phyloP scores from a whole-genome alignment of 1,284 basidiomycete species.

The Ceratobasidium sp. region DNA sequence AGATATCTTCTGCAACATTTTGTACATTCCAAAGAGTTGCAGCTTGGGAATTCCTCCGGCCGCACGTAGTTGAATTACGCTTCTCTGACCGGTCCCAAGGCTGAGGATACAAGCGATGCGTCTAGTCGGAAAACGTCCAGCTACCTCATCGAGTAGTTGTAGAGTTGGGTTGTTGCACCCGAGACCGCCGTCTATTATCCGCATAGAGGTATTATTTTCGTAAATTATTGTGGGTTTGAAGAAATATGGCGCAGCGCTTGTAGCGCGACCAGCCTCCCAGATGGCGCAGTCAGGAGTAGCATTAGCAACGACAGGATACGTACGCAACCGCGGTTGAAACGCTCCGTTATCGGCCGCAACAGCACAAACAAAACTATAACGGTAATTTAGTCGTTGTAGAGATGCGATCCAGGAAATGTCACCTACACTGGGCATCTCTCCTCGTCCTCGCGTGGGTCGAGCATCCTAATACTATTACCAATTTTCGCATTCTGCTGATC shows the following conservation, averaged over 20 bases:
- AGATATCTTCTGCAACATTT: slow-evolving; percentile 4
- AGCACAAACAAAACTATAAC: slow-evolving; percentile 21
- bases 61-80: not conserved
- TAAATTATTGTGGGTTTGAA: not conserved
- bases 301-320: not conserved
- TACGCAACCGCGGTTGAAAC: not conserved
- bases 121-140: not conserved
- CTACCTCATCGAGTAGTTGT: not conserved
- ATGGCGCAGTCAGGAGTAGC: slow-evolving; percentile 5
- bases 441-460: not conserved
- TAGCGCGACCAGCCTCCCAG: slow-evolving; percentile 15
- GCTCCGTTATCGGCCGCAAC: not conserved
- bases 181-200: not conserved
- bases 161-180: slow-evolving; percentile 18
- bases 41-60: not conserved
- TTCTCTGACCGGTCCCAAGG: slow-evolving; percentile 8
- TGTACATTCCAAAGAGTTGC: not conserved
- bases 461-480: not conserved
- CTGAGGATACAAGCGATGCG: not conserved
- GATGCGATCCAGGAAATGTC: not conserved
- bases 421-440: slow-evolving; percentile 10
- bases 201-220: not conserved
- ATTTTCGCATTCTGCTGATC: not conserved
- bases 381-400: not conserved
- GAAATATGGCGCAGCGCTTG: slow-evolving; percentile 10